A percentile compares a stretch with the other conserved stretches of the same genome.
Evolutionary conservation across 768 basidiomycete genomes (phyloP).

Genomic region (Antrodiella citrinella): DNA sequence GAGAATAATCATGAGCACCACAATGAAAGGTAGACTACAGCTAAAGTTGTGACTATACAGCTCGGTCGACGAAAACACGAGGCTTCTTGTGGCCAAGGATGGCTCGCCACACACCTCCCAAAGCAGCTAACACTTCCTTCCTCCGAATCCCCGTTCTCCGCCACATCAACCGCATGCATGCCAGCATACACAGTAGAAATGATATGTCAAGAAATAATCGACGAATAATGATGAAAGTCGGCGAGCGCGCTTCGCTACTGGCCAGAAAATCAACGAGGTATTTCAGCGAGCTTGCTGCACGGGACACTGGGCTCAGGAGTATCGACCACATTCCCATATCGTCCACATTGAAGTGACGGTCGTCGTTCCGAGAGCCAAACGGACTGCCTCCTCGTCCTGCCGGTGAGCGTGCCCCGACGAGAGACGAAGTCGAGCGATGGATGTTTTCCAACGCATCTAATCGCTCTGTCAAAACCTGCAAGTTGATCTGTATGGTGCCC

Average conservation of each 20-base stretch:
- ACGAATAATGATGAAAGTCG: constrained; percentile 58
- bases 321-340: constrained; percentile 82
- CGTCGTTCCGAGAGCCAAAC: constrained; percentile 7
- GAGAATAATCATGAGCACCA: not conserved
- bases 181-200: constrained; percentile 61
- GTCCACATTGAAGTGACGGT: constrained; percentile 36
- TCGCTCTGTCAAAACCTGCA: constrained; percentile 77
- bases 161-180: constrained; percentile 54
- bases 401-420: constrained; percentile 23
- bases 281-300: constrained; percentile 39
- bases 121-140: constrained; percentile 57
- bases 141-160: constrained; percentile 60
- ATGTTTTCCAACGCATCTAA: constrained; percentile 44
- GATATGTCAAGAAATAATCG: constrained; percentile 73
- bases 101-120: constrained; percentile 63
- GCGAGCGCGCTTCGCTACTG: constrained; percentile 51
- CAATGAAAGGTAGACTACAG: not conserved
- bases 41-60: constrained; percentile 8
- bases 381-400: constrained; percentile 12
- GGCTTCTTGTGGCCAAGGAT: constrained; percentile 46
- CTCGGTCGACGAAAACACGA: constrained; percentile 43
- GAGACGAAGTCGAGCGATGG: constrained; percentile 22
- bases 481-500: constrained; percentile 72
- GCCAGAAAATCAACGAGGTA: constrained; percentile 51
- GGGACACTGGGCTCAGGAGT: constrained; percentile 56